Evolutionary conservation across 805 yeast genomes (phyloP).

Genomic region (Cyberlindnera maritima): DNA sequence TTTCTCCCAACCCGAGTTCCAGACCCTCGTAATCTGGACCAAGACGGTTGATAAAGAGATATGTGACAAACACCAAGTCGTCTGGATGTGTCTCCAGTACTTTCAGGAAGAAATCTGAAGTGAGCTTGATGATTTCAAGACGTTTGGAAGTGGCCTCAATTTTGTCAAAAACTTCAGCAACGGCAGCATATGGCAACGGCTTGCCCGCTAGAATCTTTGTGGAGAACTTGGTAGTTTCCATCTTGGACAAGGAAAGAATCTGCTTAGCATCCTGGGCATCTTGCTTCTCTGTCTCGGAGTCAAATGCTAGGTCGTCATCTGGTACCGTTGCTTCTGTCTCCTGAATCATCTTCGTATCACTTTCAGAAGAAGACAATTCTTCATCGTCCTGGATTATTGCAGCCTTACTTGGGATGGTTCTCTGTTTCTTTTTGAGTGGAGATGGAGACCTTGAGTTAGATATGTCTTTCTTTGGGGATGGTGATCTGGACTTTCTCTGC

Average conservation of each 20-base stretch:
- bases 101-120: slow-evolving; percentile 68
- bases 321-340: slow-evolving; percentile 5
- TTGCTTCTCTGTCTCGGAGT: slow-evolving; percentile 25
- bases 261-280: slow-evolving; percentile 24
- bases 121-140: slow-evolving; percentile 71
- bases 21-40: slow-evolving; percentile 97
- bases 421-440: slow-evolving; percentile 12
- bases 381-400: not conserved
- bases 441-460: slow-evolving; percentile 6
- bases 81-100: slow-evolving; percentile 54
- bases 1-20: slow-evolving; percentile 92
- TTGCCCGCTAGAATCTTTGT: slow-evolving; percentile 9
- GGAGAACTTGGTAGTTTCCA: slow-evolving; percentile 6
- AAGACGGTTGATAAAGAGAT: slow-evolving; percentile 79
- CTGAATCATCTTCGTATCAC: not conserved
- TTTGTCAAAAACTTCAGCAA: slow-evolving; percentile 65
- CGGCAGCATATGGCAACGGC: slow-evolving; percentile 36
- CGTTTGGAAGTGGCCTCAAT: slow-evolving; percentile 82
- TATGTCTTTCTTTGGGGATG: slow-evolving; percentile 1
- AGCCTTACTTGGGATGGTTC: not conserved
- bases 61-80: slow-evolving; percentile 67
- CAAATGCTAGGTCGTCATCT: slow-evolving; percentile 22
- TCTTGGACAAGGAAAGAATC: slow-evolving; percentile 18
- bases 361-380: not conserved
- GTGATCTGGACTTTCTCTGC: not conserved